Percentiles rank a stretch among this genome's conserved stretches.
Conservation (phyloP, 805 yeast species). For the Kodamaea leandrae region DNA sequence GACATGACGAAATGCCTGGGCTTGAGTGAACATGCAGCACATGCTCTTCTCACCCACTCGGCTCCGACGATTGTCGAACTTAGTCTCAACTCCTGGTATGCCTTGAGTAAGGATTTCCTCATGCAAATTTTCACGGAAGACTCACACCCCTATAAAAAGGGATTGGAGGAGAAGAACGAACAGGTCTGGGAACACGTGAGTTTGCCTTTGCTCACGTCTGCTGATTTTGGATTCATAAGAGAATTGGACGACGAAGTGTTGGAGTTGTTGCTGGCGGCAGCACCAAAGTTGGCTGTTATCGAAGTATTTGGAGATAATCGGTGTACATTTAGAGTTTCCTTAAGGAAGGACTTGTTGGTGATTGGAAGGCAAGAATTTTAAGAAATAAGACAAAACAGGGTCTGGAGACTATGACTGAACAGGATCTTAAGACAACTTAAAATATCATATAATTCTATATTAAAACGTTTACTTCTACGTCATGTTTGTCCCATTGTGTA, state of each 20-base stretch:
- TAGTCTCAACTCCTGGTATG: constrained; percentile 62
- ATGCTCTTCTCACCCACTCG: constrained; percentile 61
- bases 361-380: constrained; percentile 65
- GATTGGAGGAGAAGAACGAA: constrained; percentile 15
- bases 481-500: not conserved
- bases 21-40: constrained; percentile 60
- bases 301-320: constrained; percentile 82
- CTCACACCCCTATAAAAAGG: constrained; percentile 21
- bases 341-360: constrained; percentile 54
- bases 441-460: too few species aligned
- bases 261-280: constrained; percentile 53
- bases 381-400: not conserved
- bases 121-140: constrained; percentile 43
- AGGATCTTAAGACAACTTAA: not conserved
- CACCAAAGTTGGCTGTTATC: constrained; percentile 60
- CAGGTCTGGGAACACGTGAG: constrained; percentile 1
- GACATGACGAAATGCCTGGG: constrained; percentile 64
- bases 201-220: constrained; percentile 59
- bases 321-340: constrained; percentile 54
- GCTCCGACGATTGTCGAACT: constrained; percentile 64
- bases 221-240: constrained; percentile 81
- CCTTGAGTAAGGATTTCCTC: constrained; percentile 51
- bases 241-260: constrained; percentile 68
- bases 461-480: not conserved
- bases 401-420: constrained; percentile 40